A percentile compares a stretch with the other conserved stretches of the same genome.
These are phyloP conservation scores for Seiridium cupressi DNA, from an alignment of 2,329 filamentous ascomycete species.

Conservation along the genomic window DNA sequence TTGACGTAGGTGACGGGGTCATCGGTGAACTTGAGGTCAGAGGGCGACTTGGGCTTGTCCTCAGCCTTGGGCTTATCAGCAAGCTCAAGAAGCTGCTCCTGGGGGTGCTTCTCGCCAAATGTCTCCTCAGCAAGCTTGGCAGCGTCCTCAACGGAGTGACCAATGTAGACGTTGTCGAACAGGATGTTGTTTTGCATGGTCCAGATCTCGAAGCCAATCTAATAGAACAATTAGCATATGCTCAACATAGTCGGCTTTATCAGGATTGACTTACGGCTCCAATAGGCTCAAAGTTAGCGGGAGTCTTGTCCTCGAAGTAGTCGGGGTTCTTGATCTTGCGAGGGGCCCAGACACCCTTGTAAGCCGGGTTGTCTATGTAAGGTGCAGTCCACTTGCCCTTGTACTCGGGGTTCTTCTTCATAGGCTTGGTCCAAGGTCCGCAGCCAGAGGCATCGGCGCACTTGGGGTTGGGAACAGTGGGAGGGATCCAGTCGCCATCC, in stretches of 20 bases:
- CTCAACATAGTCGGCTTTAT: neutral
- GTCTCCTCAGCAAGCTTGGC: slow-evolving; percentile 85
- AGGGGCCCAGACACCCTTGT: slow-evolving; percentile 95
- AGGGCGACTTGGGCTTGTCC: slow-evolving; percentile 65
- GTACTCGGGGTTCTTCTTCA: slow-evolving; percentile 93
- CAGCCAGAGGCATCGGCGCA: slow-evolving; percentile 91
- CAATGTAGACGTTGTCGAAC: slow-evolving; percentile 99
- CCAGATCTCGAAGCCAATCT: slow-evolving; percentile 99
- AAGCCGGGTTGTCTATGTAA: slow-evolving; percentile 92
- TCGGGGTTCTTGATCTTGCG: slow-evolving; percentile 95
- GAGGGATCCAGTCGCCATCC: slow-evolving; percentile 94
- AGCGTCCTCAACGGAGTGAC: slow-evolving; percentile 92
- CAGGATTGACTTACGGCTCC: slow-evolving; percentile 71
- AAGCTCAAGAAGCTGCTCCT: slow-evolving; percentile 79
- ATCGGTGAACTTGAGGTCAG: slow-evolving; percentile 83
- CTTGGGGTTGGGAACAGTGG: slow-evolving; percentile 92
- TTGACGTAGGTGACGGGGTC: slow-evolving; percentile 85
- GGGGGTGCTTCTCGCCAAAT: slow-evolving; percentile 81
- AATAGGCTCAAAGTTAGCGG: slow-evolving; percentile 96
- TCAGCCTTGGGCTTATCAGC: slow-evolving; percentile 74
- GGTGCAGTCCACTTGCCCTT: slow-evolving; percentile 98
- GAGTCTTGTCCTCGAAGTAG: slow-evolving; percentile 96
- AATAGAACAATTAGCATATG: slow-evolving; percentile 19
- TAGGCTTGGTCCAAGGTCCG: slow-evolving; percentile 86
- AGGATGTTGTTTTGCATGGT: slow-evolving; percentile 99